Conservation (phyloP, 1,284 basidiomycete genomes). For the Boletus mariae region DNA sequence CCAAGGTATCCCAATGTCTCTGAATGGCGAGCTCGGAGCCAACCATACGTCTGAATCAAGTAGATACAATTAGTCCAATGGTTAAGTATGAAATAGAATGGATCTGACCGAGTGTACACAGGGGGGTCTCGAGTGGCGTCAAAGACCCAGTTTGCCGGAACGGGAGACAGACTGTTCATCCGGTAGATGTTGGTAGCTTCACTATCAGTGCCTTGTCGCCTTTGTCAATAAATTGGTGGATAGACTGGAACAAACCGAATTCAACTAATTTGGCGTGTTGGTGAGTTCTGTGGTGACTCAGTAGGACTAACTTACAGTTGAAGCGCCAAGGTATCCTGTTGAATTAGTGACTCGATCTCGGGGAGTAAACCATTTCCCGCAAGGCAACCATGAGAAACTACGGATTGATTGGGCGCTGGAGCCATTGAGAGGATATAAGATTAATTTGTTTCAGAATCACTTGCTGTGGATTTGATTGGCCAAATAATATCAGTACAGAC, state of each 20-base stretch:
- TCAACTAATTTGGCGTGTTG: neutral
- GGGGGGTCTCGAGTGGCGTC: conserved; percentile 9
- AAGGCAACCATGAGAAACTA: too few relatives aligned
- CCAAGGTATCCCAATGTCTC: conserved; percentile 11
- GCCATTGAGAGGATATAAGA: too few relatives aligned
- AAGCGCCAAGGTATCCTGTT: neutral
- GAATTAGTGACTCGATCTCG: neutral
- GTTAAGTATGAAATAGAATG: neutral
- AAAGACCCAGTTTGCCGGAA: conserved; percentile 10
- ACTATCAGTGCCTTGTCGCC: neutral
- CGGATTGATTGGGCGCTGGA: too few relatives aligned
- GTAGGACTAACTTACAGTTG: too few relatives aligned
- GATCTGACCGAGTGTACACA: conserved; percentile 17
- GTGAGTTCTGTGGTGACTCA: too few relatives aligned
- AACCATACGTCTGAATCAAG: conserved; percentile 9
- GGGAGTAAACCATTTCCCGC: too few relatives aligned
- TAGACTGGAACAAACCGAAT: neutral
- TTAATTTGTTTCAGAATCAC: too few relatives aligned
- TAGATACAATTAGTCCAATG: neutral
- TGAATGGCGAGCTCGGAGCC: conserved; percentile 21
- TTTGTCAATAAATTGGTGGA: neutral
- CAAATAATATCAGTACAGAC: neutral
- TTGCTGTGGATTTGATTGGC: neutral
- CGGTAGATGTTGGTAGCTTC: neutral
- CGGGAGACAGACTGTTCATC: neutral